Percentiles rank a stretch among this genome's conserved stretches.
phyloP scores from a whole-genome alignment of 371 early-diverging fungal genomes.

The Fennellomyces sp. region DNA sequence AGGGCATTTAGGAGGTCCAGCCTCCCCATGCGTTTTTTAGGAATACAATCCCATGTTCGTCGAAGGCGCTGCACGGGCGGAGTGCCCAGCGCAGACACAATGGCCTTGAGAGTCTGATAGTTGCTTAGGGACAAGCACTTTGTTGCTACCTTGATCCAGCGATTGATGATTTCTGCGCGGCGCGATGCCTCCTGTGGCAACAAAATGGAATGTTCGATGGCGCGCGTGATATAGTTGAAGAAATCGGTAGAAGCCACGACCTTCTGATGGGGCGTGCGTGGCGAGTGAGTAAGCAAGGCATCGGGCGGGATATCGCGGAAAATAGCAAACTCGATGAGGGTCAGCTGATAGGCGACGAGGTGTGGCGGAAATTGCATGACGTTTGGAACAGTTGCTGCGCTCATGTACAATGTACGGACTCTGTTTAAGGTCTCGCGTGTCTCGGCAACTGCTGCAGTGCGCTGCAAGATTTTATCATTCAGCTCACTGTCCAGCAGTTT shows the following conservation, averaged over 20 bases:
- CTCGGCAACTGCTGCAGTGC: slow-evolving; percentile 38
- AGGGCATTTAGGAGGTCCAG: slow-evolving; percentile 59
- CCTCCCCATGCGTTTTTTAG: slow-evolving; percentile 59
- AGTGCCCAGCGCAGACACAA: slow-evolving; percentile 68
- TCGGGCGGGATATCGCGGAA: slow-evolving; percentile 64
- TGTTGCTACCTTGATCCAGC: slow-evolving; percentile 74
- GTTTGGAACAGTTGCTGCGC: slow-evolving; percentile 55
- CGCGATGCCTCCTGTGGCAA: slow-evolving; percentile 56
- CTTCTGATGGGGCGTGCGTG: slow-evolving; percentile 60
- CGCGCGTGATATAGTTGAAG: slow-evolving; percentile 78
- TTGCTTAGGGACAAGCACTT: slow-evolving; percentile 64
- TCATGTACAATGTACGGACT: slow-evolving; percentile 53
- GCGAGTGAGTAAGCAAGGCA: slow-evolving; percentile 66
- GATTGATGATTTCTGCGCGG: slow-evolving; percentile 62
- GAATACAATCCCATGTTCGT: slow-evolving; percentile 72
- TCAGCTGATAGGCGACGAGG: slow-evolving; percentile 70
- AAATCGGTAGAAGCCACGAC: slow-evolving; percentile 74
- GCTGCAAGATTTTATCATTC: slow-evolving; percentile 42
- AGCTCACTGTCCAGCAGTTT: slow-evolving; percentile 23
- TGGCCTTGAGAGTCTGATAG: slow-evolving; percentile 72
- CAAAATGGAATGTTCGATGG: slow-evolving; percentile 73
- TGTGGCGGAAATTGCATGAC: slow-evolving; percentile 66
- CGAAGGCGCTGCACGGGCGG: slow-evolving; percentile 74
- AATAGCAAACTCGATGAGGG: slow-evolving; percentile 67
- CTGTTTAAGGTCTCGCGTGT: slow-evolving; percentile 48